These are phyloP conservation scores for Ogataea populi-albae DNA, from an alignment of 805 yeast species.

Conservation along the genomic window DNA sequence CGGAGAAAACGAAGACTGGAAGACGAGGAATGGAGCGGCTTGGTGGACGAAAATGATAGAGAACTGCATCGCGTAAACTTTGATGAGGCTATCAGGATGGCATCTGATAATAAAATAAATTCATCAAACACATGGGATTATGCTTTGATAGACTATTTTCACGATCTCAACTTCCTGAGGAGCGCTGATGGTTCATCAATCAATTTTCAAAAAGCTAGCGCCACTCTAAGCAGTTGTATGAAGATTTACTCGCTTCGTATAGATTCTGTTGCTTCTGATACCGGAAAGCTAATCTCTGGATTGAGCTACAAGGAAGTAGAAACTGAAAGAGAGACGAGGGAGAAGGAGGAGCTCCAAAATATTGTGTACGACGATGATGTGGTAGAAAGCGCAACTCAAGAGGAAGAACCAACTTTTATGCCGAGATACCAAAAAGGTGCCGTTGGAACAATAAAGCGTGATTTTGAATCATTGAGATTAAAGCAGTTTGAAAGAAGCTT, in stretches of 20 bases:
- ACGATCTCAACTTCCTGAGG: conserved; percentile 45
- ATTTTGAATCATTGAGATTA: conserved; percentile 47
- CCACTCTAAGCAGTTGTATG: conserved; percentile 54
- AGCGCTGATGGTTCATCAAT: conserved; percentile 41
- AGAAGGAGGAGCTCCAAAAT: conserved; percentile 19
- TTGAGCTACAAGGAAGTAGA: conserved; percentile 43
- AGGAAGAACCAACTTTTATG: conserved; percentile 22
- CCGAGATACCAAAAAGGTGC: conserved; percentile 32
- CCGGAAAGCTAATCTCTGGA: conserved; percentile 57
- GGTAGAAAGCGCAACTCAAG: conserved; percentile 29
- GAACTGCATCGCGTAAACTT: conserved; percentile 18
- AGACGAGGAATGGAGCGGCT: conserved; percentile 6
- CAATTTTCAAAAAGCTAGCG: conserved; percentile 43
- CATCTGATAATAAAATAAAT: conserved; percentile 42
- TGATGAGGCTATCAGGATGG: conserved; percentile 25
- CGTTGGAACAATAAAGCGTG: conserved; percentile 5
- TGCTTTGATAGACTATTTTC: conserved; percentile 50
- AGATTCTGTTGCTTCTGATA: conserved; percentile 37
- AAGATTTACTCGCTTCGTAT: conserved; percentile 48
- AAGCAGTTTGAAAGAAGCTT: conserved; percentile 63
- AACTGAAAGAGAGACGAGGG: conserved; percentile 18
- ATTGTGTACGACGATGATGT: conserved; percentile 24
- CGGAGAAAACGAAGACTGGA: conserved; percentile 4
- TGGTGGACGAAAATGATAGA: conserved; percentile 7
- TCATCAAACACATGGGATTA: conserved; percentile 48